Evolutionary conservation across 495 filamentous ascomycete genomes (phyloP), one percentile per base, ranked within the genome.

Genomic region (Hyaloscypha bicolor): DNA sequence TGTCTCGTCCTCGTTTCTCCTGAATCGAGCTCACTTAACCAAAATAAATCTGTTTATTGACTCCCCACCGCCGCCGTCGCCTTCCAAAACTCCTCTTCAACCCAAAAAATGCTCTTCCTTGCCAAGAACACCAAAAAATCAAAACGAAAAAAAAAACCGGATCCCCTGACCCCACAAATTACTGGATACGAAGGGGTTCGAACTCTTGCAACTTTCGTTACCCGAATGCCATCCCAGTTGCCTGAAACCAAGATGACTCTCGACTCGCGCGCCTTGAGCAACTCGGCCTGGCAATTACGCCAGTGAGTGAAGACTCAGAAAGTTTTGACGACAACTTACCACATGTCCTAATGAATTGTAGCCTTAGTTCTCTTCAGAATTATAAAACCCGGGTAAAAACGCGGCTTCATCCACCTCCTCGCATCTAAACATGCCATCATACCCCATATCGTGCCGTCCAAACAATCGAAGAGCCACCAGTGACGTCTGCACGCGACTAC

Each of bases 181-280:
- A 61, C 5, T 61, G 58, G 42, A 48, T 33, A 61, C 33, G 42
- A 61, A 42, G 33, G 25, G 58, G 45, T 61, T 61, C 58, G 58
- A 61, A 61, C 58, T 42, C 58, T 42, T 61, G 58, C 58, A 61
- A 42, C 33, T 61, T 61, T 21, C 58, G 33, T 42, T 61, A 61
- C 42, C 35, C 37, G 58, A 45, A 61, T 61, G 42, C 42, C 16
- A 6, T 19, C 16, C 2, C 42, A 48, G 42, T 48, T 48, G 42
- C 30, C 58, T n/a, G 42, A 25, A 61, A 25, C 35, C 42, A 30
- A 61, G 35, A 61, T 61, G 21, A 6, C 35, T 61, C 33, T 45
- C 42, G 35, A 61, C 35, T 61, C 58, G 42, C 58, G 42, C 58
- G 58, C 58, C 58, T 42, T 61, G 45, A 45, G 35, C 58, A 61